phyloP scores from a whole-genome alignment of 2,329 filamentous ascomycete species.

The Dothideomycetidae sp. region DNA sequence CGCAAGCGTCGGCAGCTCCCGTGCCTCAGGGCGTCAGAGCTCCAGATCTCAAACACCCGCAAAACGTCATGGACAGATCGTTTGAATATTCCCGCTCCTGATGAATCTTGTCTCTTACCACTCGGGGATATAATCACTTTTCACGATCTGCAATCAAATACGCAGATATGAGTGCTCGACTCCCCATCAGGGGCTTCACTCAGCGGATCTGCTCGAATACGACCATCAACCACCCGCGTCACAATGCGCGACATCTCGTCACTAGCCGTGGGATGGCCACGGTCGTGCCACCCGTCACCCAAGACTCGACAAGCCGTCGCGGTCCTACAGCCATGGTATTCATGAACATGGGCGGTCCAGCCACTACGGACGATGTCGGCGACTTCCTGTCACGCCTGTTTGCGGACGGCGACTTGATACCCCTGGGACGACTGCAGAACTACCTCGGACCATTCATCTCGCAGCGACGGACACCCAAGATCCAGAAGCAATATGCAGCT shows the following conservation, averaged over 20 bases:
- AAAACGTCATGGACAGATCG: background rate
- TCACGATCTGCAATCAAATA: too few relatives aligned
- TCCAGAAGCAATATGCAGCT: conserved; percentile 84
- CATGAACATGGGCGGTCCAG: conserved; percentile 95
- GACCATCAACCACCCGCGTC: conserved; percentile 6
- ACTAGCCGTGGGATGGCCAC: conserved; percentile 35
- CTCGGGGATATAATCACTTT: too few relatives aligned
- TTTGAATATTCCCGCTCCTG: too few relatives aligned
- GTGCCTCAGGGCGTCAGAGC: too few relatives aligned
- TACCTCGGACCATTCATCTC: conserved; percentile 86
- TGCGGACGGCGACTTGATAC: conserved; percentile 87
- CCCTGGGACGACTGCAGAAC: conserved; percentile 78
- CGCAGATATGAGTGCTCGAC: background rate
- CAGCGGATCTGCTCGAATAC: conserved; percentile 2
- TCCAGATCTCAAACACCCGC: too few relatives aligned
- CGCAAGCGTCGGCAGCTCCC: background rate
- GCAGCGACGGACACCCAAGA: conserved; percentile 80
- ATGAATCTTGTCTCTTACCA: too few relatives aligned
- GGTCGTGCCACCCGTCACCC: conserved; percentile 61
- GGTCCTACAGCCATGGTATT: conserved; percentile 97
- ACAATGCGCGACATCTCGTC: background rate
- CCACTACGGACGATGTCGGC: conserved; percentile 74
- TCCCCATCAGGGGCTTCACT: background rate
- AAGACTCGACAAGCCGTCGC: conserved; percentile 53
- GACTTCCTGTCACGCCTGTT: conserved; percentile 85